Base-by-base conservation (phyloP, 1,284 basidiomycete genomes). In the Coniferiporia weirii region DNA sequence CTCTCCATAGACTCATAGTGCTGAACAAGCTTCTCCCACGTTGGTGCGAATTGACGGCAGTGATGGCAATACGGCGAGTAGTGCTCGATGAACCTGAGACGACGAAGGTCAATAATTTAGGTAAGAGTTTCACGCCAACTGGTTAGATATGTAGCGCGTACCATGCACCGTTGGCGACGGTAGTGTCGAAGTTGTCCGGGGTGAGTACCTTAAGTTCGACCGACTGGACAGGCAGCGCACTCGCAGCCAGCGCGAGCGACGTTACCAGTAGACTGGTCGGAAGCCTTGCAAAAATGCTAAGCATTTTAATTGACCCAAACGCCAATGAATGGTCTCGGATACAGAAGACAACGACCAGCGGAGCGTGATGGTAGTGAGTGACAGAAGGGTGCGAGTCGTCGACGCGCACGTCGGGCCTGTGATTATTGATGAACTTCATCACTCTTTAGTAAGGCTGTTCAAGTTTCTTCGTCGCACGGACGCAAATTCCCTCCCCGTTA, bases 21-120 rank as follows among this genome's bases (percentile, higher is more conserved):
- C 32, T 75, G 71, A 1, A 81, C 81, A 3, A 98, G 76, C 52
- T 85, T 74, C 40, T 82, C 77, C 94, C 95, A 99, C 36, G 87
- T 93, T 0, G 95, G 92, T 8, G 85, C 82, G 65, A 95, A 93
- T 0, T 72, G 66, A 45, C 77, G 79, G 72, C 93, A 95, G 68
- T 94, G 91, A n/a, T 70, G 69, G 68, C 92, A 95, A 64, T 84
- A 89, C 0, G 92, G 92, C 1, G 87, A 90, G 71, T 82, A 91
- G 70, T 85, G 82, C 65, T 91, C 88, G 56, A 91, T 73, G 64
- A 91, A 83, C 81, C 81, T 80, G 58, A 8, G 27, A 1, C 9
- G 4, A 48, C 32, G 12, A 35, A 13, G 19, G 44, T 13, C 43
- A 12, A 52, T 3, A 58, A 3, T 12, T 3, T 12, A 9, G 15